A percentile compares a stretch with the other conserved stretches of the same genome.
Conservation (phyloP, 1,284 basidiomycete species). For the Puccinia polysora region DNA sequence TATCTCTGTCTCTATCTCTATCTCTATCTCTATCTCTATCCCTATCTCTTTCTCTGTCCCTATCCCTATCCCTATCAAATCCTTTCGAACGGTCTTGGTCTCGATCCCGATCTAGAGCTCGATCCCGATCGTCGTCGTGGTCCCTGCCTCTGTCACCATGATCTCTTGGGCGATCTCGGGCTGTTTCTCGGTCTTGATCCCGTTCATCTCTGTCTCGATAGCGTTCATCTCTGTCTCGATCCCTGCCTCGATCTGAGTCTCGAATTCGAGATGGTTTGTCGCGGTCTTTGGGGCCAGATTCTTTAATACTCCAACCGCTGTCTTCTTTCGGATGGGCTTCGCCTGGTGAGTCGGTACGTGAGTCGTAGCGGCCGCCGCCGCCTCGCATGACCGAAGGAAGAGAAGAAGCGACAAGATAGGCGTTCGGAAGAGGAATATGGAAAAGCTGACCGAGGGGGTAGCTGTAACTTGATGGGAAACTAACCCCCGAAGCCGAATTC, state of each 20-base stretch:
- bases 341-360: neutral
- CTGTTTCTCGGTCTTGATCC: slow-evolving; percentile 11
- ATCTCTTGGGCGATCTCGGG: slow-evolving; percentile 12
- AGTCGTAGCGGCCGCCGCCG: slow-evolving; percentile 2
- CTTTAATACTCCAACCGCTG: neutral
- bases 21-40: too few species aligned
- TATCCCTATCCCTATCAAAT: neutral
- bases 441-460: too few species aligned
- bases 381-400: neutral
- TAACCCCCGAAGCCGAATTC: too few species aligned
- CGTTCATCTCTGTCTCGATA: slow-evolving; percentile 20
- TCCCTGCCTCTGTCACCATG: neutral
- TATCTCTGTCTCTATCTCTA: slow-evolving; percentile 20
- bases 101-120: neutral
- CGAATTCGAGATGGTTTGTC: slow-evolving; percentile 10
- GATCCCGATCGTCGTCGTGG: slow-evolving; percentile 19
- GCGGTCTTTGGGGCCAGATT: slow-evolving; percentile 2
- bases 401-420: neutral
- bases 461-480: too few species aligned
- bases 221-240: slow-evolving; percentile 18
- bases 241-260: slow-evolving; percentile 16
- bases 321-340: neutral
- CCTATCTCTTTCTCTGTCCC: too few species aligned
- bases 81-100: neutral
- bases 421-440: too few species aligned